Conservation (phyloP, 2,329 filamentous ascomycete genomes). For the Claviceps digitariae region DNA sequence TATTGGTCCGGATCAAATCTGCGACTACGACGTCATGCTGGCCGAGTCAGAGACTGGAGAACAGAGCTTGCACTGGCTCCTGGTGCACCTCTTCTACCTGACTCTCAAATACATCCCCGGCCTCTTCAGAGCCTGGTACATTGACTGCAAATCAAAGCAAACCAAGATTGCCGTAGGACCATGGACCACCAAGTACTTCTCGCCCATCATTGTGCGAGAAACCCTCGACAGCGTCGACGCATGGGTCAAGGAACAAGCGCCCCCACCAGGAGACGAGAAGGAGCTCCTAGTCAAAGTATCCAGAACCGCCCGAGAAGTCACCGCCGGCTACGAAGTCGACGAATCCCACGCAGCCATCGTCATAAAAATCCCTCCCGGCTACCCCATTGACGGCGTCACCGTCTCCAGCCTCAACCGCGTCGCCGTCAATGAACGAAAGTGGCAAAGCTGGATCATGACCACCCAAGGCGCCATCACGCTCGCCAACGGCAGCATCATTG, state of each 20-base stretch:
- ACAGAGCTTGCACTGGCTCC: constrained; percentile 66
- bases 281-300: constrained; percentile 57
- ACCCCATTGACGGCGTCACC: constrained; percentile 66
- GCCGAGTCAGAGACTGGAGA: constrained; percentile 49
- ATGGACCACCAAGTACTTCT: constrained; percentile 80
- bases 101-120: constrained; percentile 64
- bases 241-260: constrained; percentile 47
- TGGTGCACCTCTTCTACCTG: constrained; percentile 77
- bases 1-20: constrained; percentile 44
- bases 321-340: constrained; percentile 76
- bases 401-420: constrained; percentile 72
- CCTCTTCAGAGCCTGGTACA: constrained; percentile 73
- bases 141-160: constrained; percentile 66
- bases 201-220: constrained; percentile 52
- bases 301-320: constrained; percentile 58
- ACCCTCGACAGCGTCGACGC: constrained; percentile 52
- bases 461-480: constrained; percentile 91
- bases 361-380: constrained; percentile 68
- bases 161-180: constrained; percentile 65
- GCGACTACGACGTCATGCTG: constrained; percentile 35
- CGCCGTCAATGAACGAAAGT: constrained; percentile 79
- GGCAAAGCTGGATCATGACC: constrained; percentile 79
- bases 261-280: constrained; percentile 35
- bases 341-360: constrained; percentile 72
- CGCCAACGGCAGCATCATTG: constrained; percentile 75